Evolutionary conservation across 106 monocot species (phyloP).

Genomic region (Cymbidium sinense): DNA sequence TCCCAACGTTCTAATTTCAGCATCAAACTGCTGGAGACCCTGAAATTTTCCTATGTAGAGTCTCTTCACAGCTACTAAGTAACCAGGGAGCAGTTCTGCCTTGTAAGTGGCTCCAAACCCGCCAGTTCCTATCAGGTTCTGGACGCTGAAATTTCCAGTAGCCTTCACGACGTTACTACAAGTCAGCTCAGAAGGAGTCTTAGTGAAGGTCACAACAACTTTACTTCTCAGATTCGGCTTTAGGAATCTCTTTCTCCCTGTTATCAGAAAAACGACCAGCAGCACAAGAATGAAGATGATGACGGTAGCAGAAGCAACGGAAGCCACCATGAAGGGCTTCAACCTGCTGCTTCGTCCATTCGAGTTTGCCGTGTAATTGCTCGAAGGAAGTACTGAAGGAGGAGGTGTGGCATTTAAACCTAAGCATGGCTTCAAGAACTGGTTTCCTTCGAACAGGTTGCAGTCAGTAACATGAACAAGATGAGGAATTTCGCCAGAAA

Average conservation of each 20-base stretch:
- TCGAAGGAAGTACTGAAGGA: conserved; percentile 8
- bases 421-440: conserved; percentile 31
- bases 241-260: conserved; percentile 24
- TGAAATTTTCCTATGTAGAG: conserved; percentile 56
- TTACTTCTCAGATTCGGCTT: conserved; percentile 30
- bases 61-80: conserved; percentile 61
- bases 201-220: conserved; percentile 42
- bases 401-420: conserved; percentile 5
- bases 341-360: conserved; percentile 9
- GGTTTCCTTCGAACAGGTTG: conserved; percentile 42
- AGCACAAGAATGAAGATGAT: conserved; percentile 27
- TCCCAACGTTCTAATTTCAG: conserved; percentile 60
- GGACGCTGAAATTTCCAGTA: conserved; percentile 49
- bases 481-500: conserved; percentile 50
- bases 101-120: conserved; percentile 73
- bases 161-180: conserved; percentile 43
- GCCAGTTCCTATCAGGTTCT: conserved; percentile 64
- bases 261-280: conserved; percentile 23
- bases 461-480: conserved; percentile 25
- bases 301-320: conserved; percentile 23
- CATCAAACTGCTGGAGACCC: conserved; percentile 64
- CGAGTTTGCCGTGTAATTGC: neutral
- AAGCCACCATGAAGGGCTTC: conserved; percentile 21
- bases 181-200: conserved; percentile 42
- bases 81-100: conserved; percentile 49